Conservation (phyloP, 1,284 basidiomycete species). For the Abortiporus biennis region DNA sequence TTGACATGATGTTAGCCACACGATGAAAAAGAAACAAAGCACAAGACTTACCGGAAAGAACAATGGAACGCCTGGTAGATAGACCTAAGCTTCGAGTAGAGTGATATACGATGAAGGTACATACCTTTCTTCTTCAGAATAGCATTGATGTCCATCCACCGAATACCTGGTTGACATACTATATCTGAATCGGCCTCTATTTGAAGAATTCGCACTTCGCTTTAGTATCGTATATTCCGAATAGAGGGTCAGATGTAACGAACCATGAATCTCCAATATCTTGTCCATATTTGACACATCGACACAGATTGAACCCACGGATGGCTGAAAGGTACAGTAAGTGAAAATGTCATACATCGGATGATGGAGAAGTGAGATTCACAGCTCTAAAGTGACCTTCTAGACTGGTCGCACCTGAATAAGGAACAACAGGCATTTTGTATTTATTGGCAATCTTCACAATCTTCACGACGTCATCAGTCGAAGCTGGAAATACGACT, state of each 20-base stretch:
- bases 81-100: not conserved
- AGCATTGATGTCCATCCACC: slow-evolving; percentile 86
- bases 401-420: slow-evolving; percentile 57
- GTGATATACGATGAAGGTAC: too few relatives aligned
- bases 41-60: slow-evolving; percentile 78
- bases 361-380: too few relatives aligned
- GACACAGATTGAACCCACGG: slow-evolving; percentile 34
- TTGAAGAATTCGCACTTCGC: not conserved
- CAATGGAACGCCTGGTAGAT: slow-evolving; percentile 49
- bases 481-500: slow-evolving; percentile 45
- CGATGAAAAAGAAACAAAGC: not conserved
- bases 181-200: slow-evolving; percentile 76
- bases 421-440: slow-evolving; percentile 51
- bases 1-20: slow-evolving; percentile 21
- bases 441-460: slow-evolving; percentile 56
- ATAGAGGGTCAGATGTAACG: slow-evolving; percentile 11
- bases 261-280: slow-evolving; percentile 74
- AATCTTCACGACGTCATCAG: slow-evolving; percentile 55
- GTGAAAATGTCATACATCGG: not conserved
- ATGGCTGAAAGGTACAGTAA: slow-evolving; percentile 14
- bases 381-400: slow-evolving; percentile 61
- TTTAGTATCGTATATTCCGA: slow-evolving; percentile 6
- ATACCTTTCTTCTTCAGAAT: slow-evolving; percentile 55
- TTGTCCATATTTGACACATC: slow-evolving; percentile 85
- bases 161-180: slow-evolving; percentile 77